Evolutionary conservation across 1,284 basidiomycete genomes (phyloP).

Genomic region (Ustilago tritici): DNA sequence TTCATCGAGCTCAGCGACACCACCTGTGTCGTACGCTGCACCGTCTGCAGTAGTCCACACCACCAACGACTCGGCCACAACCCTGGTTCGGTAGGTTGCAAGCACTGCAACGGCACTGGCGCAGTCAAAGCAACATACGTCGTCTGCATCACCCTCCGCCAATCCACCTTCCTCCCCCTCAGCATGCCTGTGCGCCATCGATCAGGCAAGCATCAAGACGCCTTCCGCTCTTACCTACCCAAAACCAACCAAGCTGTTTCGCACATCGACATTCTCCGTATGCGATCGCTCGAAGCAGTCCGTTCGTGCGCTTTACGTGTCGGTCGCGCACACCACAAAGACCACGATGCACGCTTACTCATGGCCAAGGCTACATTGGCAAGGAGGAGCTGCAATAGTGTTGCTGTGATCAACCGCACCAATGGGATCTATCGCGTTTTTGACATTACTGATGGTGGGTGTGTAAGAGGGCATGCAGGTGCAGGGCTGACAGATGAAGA

Average conservation of each 20-base stretch:
- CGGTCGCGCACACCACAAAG: constrained; percentile 81
- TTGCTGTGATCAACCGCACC: constrained; percentile 80
- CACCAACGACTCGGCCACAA: constrained; percentile 11
- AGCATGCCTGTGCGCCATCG: constrained; percentile 29
- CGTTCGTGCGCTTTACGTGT: constrained; percentile 73
- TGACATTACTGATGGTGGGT: constrained; percentile 79
- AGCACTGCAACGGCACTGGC: constrained; percentile 25
- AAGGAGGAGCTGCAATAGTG: constrained; percentile 74
- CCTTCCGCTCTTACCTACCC: constrained; percentile 77
- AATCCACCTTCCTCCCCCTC: constrained; percentile 40
- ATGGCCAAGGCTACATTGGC: constrained; percentile 72
- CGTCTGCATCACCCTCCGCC: constrained; percentile 46
- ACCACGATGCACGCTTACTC: constrained; percentile 79
- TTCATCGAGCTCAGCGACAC: constrained; percentile 52
- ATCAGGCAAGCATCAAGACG: constrained; percentile 59
- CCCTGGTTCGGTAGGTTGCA: constrained; percentile 6
- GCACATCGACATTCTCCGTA: constrained; percentile 76
- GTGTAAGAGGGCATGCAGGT: constrained; percentile 75
- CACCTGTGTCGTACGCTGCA: constrained; percentile 28
- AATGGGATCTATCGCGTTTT: constrained; percentile 75
- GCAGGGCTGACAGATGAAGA: constrained; percentile 73
- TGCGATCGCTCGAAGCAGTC: constrained; percentile 75
- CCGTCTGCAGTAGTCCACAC: constrained; percentile 20
- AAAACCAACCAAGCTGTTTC: constrained; percentile 78
- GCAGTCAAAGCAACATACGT: constrained; percentile 42